Conservation (phyloP, 2,329 filamentous ascomycete species). For the Cladophialophora immunda region DNA sequence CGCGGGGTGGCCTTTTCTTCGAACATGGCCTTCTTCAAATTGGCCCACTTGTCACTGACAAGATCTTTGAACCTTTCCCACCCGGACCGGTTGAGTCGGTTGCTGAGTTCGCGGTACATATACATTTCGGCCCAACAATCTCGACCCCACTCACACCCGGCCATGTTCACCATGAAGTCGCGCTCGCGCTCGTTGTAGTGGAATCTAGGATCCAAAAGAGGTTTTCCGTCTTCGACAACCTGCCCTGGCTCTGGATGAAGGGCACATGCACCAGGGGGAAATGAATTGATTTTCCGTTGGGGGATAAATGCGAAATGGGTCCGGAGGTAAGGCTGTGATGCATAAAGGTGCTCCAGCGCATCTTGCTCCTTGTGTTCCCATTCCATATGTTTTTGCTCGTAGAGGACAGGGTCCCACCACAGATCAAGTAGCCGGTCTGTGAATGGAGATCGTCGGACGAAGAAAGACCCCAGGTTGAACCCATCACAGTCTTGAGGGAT, state of each 20-base stretch:
- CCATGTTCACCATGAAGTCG: conserved; percentile 98
- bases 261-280: conserved; percentile 87
- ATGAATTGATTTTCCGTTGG: conserved; percentile 93
- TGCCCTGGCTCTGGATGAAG: conserved; percentile 22
- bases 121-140: conserved; percentile 99
- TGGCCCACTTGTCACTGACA: conserved; percentile 31
- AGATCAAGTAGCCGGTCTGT: conserved; percentile 90
- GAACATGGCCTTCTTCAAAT: conserved; percentile 7
- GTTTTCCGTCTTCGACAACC: conserved; percentile 23
- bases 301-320: conserved; percentile 87
- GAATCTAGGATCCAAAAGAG: conserved; percentile 68
- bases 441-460: conserved; percentile 85
- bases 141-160: conserved; percentile 93
- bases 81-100: conserved; percentile 81
- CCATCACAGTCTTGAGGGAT: conserved; percentile 93
- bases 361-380: conserved; percentile 99
- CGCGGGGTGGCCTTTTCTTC: background rate
- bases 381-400: conserved; percentile 98
- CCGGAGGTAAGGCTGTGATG: conserved; percentile 89
- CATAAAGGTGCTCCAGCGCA: conserved; percentile 90
- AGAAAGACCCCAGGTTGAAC: conserved; percentile 97
- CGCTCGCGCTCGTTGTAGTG: conserved; percentile 87
- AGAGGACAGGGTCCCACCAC: conserved; percentile 98
- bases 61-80: conserved; percentile 71
- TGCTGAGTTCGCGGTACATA: conserved; percentile 89